These are phyloP conservation scores for Zalaria obscura DNA, from an alignment of 2,329 filamentous ascomycete species.

Conservation along the genomic window DNA sequence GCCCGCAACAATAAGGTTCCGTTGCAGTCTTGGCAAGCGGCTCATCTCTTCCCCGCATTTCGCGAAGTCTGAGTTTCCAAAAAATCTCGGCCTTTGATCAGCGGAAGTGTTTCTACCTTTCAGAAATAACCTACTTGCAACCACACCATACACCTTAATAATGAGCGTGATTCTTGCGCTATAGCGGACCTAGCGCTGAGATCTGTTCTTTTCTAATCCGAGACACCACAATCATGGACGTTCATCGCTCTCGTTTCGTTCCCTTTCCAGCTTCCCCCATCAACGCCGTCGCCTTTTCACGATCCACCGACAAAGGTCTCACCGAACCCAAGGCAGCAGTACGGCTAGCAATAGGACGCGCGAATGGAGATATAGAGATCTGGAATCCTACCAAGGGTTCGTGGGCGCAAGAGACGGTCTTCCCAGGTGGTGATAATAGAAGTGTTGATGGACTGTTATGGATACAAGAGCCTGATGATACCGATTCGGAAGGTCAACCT, in stretches of 20 bases:
- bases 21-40: too few relatives aligned
- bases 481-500: conserved; percentile 46
- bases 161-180: background rate
- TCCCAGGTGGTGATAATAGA: conserved; percentile 69
- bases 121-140: too few relatives aligned
- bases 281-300: conserved; percentile 88
- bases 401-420: conserved; percentile 83
- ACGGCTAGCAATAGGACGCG: conserved; percentile 75
- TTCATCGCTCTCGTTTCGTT: conserved; percentile 94
- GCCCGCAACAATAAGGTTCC: too few relatives aligned
- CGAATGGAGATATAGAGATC: conserved; percentile 93
- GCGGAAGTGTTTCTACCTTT: too few relatives aligned
- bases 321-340: conserved; percentile 40
- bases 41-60: too few relatives aligned
- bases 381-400: conserved; percentile 76
- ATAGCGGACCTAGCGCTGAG: background rate
- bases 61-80: too few relatives aligned
- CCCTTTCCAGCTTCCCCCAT: conserved; percentile 84
- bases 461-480: conserved; percentile 72
- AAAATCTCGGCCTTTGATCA: too few relatives aligned
- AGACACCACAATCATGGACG: conserved; percentile 53
- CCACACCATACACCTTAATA: background rate
- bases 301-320: conserved; percentile 38
- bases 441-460: conserved; percentile 85
- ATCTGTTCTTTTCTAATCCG: background rate